phyloP scores from a whole-genome alignment of 371 early-diverging fungal species.

The Coemansia sp. region DNA sequence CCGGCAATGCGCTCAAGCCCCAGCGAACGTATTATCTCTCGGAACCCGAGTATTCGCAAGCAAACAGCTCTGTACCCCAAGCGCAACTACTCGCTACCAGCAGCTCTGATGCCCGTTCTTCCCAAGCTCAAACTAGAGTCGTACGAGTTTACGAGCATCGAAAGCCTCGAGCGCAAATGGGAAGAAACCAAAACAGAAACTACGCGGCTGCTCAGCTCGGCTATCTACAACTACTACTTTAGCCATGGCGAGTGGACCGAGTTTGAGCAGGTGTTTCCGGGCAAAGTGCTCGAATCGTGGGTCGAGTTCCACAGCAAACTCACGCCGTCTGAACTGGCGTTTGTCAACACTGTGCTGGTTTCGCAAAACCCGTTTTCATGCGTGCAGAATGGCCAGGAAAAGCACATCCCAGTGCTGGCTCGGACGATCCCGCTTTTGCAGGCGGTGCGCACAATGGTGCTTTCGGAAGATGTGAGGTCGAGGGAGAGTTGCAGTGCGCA shows the following conservation, averaged over 20 bases:
- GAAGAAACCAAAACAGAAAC: conserved; percentile 44
- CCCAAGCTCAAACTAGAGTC: conserved; percentile 29
- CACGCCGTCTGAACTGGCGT: conserved; percentile 28
- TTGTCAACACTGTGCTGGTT: conserved; percentile 39
- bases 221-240: conserved; percentile 51
- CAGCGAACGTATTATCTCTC: neutral
- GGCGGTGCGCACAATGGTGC: conserved; percentile 38
- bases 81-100: conserved; percentile 48
- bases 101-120: conserved; percentile 18
- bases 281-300: conserved; percentile 40
- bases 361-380: conserved; percentile 47
- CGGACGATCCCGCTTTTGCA: conserved; percentile 45
- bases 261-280: conserved; percentile 47
- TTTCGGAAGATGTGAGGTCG: conserved; percentile 41
- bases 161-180: conserved; percentile 48
- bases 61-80: conserved; percentile 14
- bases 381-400: conserved; percentile 27
- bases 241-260: conserved; percentile 48
- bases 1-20: neutral
- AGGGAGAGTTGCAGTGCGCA: conserved; percentile 42
- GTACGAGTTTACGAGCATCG: conserved; percentile 49
- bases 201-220: conserved; percentile 46
- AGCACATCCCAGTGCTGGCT: conserved; percentile 41
- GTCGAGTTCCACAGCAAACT: conserved; percentile 38
- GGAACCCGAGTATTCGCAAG: neutral